A percentile compares a stretch with the other conserved stretches of the same genome.
phyloP scores from a whole-genome alignment of 495 filamentous ascomycete genomes.

The Penicillium ochrochloron region DNA sequence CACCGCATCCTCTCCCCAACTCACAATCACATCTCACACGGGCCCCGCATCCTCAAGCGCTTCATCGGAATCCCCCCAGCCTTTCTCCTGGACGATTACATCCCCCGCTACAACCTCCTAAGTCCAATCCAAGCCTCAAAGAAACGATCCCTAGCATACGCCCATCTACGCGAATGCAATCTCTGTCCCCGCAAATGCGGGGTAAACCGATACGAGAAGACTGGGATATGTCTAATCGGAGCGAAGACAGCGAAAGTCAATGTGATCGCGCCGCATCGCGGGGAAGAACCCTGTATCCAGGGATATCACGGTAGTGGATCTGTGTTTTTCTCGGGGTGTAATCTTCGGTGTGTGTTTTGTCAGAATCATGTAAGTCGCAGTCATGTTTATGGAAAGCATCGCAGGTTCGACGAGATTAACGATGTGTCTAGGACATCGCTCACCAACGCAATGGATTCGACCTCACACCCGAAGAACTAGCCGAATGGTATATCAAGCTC shows the following conservation, averaged over 20 bases:
- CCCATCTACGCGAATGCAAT: slow-evolving; percentile 74
- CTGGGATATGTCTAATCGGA: slow-evolving; percentile 75
- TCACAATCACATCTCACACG: neutral
- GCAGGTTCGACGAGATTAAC: neutral
- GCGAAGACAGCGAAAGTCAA: slow-evolving; percentile 72
- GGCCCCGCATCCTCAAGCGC: slow-evolving; percentile 30
- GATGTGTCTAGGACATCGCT: slow-evolving; percentile 60
- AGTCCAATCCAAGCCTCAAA: slow-evolving; percentile 61
- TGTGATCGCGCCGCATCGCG: slow-evolving; percentile 67
- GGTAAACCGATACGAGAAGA: slow-evolving; percentile 73
- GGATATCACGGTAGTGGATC: slow-evolving; percentile 74
- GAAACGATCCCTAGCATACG: slow-evolving; percentile 69
- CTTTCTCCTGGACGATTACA: slow-evolving; percentile 75
- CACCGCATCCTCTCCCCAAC: slow-evolving; percentile 5
- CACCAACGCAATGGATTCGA: slow-evolving; percentile 75
- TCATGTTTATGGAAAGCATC: neutral
- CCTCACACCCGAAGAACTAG: slow-evolving; percentile 75
- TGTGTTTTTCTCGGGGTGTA: slow-evolving; percentile 78
- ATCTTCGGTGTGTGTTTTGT: slow-evolving; percentile 79
- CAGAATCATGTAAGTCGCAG: slow-evolving; percentile 63
- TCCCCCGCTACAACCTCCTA: slow-evolving; percentile 66
- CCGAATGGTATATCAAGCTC: slow-evolving; percentile 76
- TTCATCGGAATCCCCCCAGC: slow-evolving; percentile 73
- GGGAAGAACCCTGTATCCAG: slow-evolving; percentile 73
- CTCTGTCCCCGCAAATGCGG: slow-evolving; percentile 74